Percentiles rank a stretch among this genome's conserved stretches.
These are phyloP conservation scores for Fraxinus ornus DNA, from an alignment of 305 asterid species.

Conservation along the genomic window DNA sequence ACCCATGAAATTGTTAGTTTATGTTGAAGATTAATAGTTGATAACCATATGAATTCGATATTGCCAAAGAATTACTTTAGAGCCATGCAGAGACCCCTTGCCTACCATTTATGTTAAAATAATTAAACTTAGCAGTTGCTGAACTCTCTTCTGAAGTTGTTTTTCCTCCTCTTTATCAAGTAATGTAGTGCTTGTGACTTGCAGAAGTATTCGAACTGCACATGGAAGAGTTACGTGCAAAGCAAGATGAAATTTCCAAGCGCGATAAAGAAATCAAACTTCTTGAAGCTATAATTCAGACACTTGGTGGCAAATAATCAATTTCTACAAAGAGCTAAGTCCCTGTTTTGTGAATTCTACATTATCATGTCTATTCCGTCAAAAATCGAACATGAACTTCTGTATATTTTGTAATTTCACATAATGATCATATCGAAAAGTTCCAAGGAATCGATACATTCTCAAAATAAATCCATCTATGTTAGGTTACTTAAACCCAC, in stretches of 20 bases:
- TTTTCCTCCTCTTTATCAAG: not conserved
- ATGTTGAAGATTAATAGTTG: not conserved
- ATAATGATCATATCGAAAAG: not conserved
- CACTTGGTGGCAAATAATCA: conserved; percentile 75
- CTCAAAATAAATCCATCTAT: not conserved
- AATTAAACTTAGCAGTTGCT: not conserved
- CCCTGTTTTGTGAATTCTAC: conserved; percentile 23
- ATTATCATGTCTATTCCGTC: not conserved
- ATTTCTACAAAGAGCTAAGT: conserved; percentile 34
- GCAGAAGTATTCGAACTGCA: conserved; percentile 91
- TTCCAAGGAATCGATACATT: not conserved
- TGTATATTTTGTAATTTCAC: conserved; percentile 12
- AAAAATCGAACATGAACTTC: not conserved
- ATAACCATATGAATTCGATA: not conserved
- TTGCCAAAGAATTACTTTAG: not conserved
- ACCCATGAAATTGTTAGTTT: not conserved
- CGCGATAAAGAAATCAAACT: conserved; percentile 86
- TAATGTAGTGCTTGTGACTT: conserved; percentile 13
- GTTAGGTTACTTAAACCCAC: not conserved
- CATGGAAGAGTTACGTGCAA: conserved; percentile 84
- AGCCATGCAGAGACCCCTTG: not conserved
- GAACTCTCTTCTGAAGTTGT: not conserved
- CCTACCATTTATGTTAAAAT: not conserved
- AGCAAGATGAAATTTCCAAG: conserved; percentile 81
- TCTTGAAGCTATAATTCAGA: conserved; percentile 89